These are phyloP conservation scores for Perilla frutescens DNA, from an alignment of 257 asterid species.

Conservation along the genomic window DNA sequence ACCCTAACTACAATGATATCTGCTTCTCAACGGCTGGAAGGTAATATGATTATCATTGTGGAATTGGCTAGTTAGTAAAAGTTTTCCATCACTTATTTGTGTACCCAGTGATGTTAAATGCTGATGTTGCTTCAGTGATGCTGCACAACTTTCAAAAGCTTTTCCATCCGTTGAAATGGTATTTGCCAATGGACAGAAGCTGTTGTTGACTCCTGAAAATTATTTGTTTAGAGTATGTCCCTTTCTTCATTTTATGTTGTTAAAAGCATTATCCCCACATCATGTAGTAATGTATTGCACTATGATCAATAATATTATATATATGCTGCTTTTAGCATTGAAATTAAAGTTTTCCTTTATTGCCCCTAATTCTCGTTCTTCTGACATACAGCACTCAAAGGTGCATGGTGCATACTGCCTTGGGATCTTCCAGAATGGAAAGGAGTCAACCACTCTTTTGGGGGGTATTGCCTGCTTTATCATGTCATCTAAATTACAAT, in stretches of 20 bases:
- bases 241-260: conserved; percentile 30
- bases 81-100: conserved; percentile 25
- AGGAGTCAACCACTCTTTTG: conserved; percentile 96
- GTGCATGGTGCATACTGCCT: conserved; percentile 96
- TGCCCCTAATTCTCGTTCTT: conserved; percentile 22
- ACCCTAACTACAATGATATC: conserved; percentile 85
- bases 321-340: conserved; percentile 22
- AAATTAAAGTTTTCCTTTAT: conserved; percentile 26
- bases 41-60: conserved; percentile 47
- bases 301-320: conserved; percentile 2
- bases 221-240: conserved; percentile 84
- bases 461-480: conserved; percentile 68
- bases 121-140: conserved; percentile 65
- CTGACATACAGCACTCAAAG: conserved; percentile 79
- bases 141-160: conserved; percentile 64
- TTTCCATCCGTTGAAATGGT: conserved; percentile 95
- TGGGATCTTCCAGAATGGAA: conserved; percentile 96
- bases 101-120: conserved; percentile 38
- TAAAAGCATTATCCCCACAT: conserved; percentile 17
- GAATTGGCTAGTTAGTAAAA: conserved; percentile 24
- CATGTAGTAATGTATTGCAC: conserved; percentile 8
- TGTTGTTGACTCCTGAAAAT: conserved; percentile 87
- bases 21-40: conserved; percentile 99
- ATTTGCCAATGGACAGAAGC: conserved; percentile 83
- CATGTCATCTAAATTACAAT: conserved; percentile 20